phyloP scores from a whole-genome alignment of 2,329 filamentous ascomycete genomes.

The Colletotrichum eleusines region DNA sequence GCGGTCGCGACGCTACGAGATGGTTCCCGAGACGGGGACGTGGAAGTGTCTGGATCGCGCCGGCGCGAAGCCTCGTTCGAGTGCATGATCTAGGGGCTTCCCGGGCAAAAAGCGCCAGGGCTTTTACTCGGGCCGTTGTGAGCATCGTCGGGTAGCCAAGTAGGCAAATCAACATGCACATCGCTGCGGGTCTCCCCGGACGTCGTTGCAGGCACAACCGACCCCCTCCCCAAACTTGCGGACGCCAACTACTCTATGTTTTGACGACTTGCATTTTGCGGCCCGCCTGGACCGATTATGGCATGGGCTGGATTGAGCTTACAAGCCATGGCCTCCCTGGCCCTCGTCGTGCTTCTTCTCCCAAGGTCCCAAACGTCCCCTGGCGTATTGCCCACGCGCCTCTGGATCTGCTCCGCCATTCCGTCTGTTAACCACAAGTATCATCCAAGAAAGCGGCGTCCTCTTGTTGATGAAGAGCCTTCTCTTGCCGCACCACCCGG shows the following conservation, averaged over 20 bases:
- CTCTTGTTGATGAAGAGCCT: conserved; percentile 16
- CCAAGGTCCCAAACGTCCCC: not conserved
- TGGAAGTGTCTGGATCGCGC: conserved; percentile 15
- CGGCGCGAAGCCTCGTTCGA: no score
- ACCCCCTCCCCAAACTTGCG: no score
- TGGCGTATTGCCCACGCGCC: not conserved
- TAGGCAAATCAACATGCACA: not conserved
- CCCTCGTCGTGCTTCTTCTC: not conserved
- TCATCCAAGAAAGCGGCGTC: conserved; percentile 10
- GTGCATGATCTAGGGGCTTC: not conserved
- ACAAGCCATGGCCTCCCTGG: not conserved
- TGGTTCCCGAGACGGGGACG: not conserved
- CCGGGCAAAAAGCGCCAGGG: not conserved
- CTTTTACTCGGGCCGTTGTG: not conserved
- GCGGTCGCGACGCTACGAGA: not conserved
- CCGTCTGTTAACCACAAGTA: not conserved
- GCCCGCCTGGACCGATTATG: no score
- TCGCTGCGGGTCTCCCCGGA: not conserved
- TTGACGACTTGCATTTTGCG: no score
- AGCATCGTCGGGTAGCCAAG: not conserved
- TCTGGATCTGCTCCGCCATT: no score
- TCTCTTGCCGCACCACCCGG: conserved; percentile 12
- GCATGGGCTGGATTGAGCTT: no score
- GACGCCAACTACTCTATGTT: no score
- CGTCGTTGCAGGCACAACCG: not conserved